Percentiles rank a stretch among this genome's conserved stretches.
phyloP scores from a whole-genome alignment of 164 flowering plant genomes.

The Magnolia sinica region DNA sequence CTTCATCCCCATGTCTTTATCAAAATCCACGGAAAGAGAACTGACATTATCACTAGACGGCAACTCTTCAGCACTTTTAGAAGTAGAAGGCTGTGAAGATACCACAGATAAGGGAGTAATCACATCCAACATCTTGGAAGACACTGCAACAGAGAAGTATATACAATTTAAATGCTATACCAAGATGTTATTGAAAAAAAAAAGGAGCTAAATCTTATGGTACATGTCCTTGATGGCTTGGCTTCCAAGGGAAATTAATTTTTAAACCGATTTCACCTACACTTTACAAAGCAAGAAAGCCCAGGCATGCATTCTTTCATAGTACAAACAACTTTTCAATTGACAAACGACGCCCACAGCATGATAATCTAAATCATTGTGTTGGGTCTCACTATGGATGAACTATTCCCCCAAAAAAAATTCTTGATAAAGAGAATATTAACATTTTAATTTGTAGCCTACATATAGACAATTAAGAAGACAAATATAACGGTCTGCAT shows the following conservation, averaged over 20 bases:
- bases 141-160: conserved; percentile 34
- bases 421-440: too few relatives aligned
- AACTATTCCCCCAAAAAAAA: too few relatives aligned
- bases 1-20: conserved; percentile 42
- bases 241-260: background rate
- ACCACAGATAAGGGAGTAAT: conserved; percentile 52
- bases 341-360: background rate
- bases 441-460: too few relatives aligned
- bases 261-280: background rate
- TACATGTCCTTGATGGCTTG: background rate
- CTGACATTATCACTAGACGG: conserved; percentile 31
- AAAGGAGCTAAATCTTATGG: background rate
- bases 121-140: conserved; percentile 77
- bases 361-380: too few relatives aligned
- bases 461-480: too few relatives aligned
- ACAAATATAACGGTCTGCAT: too few relatives aligned
- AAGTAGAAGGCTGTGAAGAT: conserved; percentile 62
- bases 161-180: background rate
- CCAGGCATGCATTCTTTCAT: too few relatives aligned
- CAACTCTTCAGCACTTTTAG: conserved; percentile 40
- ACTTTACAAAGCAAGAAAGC: too few relatives aligned
- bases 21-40: conserved; percentile 33
- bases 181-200: background rate
- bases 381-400: too few relatives aligned
- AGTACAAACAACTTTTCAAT: background rate